Base-by-base conservation (phyloP, 1,139 yeast genomes). In the Suhomyces bribrorum region DNA sequence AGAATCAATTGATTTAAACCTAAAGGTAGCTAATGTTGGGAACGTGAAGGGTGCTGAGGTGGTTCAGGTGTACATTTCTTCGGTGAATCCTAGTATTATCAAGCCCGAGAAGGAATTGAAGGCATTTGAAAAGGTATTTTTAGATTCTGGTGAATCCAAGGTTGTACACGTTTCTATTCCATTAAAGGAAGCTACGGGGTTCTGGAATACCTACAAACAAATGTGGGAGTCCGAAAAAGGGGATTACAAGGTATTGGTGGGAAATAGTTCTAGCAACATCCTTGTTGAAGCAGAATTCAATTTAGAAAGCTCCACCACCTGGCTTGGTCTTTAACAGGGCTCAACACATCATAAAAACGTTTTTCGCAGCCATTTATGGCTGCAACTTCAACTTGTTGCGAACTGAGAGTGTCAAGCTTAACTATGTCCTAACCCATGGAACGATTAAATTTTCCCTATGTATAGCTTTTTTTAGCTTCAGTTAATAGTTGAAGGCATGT, bases 61-160 rank as follows among this genome's bases (percentile, higher is more conserved):
- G 31, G 71, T 72, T 7, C 82, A 77, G 54, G 54, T 74, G 23
- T 77, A 76, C 49, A 54, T 77, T 34, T 45, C 58, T 26, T 76
- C 72, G 43, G 49, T 57, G 13, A 59, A 56, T 23, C 64, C 80
- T 6, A 54, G 61, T 27, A 61, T 76, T 34, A 63, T 62, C 30
- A 70, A 83, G 49, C 83, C 85, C 12, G 54, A 64, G 7, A 79
- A 79, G 54, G 85, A 80, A 52, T 66, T 80, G 53, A 77, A 75
- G 56, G 81, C 73, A 18, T 80, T 76, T 50, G 69, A 60, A 31
- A 79, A 80, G 57, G 73, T 77, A 12, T 50, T 46, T 25, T 55
- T 79, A 44, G 50, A 58, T 26, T 59, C 77, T 5, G 76, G 75
- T 13, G 66, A 71, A 51, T 45, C 65, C 14, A 59, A 61, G 46